Evolutionary conservation across 495 filamentous ascomycete species (phyloP), one percentile per base, ranked within the genome.

Genomic region (Penicillium longicatenatum): DNA sequence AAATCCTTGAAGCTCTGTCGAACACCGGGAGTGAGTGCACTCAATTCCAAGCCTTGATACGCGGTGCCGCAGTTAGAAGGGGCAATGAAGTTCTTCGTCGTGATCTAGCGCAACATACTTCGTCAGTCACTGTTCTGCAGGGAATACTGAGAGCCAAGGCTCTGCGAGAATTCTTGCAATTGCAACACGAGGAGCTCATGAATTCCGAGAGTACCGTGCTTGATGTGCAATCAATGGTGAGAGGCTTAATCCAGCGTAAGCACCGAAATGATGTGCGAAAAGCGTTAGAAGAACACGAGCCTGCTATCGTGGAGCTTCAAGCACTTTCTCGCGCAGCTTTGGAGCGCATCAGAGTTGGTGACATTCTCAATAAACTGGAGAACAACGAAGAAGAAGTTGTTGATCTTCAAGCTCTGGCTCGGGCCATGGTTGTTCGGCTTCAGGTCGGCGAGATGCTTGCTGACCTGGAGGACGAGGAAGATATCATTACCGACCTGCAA

Each of bases 381-480:
- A 87, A 90, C 26, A 82, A 89, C 46, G 92, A 97, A 62, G 86
- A 89, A 29, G 83, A 88, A 58, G 74, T 92, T 42, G 69, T 84
- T 49, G 64, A 82, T 35, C 75, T 96, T 12, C 95, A 99, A 70
- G 83, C 85, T 35, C 69, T 92, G 22, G 79, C 84, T 52, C 81
- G 93, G 61, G 92, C 90, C 4, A 90, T 96, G 82, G 74, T 94
- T 24, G 75, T 92, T 17, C 85, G 94, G 24, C 79, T 82, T 35
- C 75, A 87, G 19, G 79, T 96, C 42, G 92, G 87, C 7, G 79
- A 79, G 22, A 75, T 89, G 6, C 78, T 98, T 19, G 79, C 77
- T 21, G 82, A 92, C 57, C 82, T 99, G 1, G 91, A 96, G 29
- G 86, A 86, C 35, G 82, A 93, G 53, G 94, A 97, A 65, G 86